Percentiles rank a stretch among this genome's conserved stretches.
Conservation (phyloP, 805 yeast genomes). For the Teunomyces panamensis region DNA sequence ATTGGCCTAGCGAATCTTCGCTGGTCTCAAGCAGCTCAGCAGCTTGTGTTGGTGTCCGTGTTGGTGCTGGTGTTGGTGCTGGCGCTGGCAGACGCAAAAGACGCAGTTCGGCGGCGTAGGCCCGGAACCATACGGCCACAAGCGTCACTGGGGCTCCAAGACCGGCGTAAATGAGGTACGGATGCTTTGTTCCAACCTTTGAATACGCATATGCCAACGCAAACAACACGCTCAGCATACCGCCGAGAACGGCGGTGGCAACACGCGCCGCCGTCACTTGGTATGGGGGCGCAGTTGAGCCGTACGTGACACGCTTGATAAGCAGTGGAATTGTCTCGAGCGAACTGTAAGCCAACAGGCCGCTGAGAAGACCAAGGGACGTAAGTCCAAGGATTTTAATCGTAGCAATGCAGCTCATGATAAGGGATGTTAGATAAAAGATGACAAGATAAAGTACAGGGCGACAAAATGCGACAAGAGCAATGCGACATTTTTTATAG, state of each 20-base stretch:
- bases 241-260: slow-evolving; percentile 37
- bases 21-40: slow-evolving; percentile 10
- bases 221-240: slow-evolving; percentile 50
- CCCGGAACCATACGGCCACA: slow-evolving; percentile 15
- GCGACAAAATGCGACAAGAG: no score
- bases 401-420: slow-evolving; percentile 34
- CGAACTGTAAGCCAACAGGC: slow-evolving; percentile 45
- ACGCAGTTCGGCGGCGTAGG: slow-evolving; percentile 15
- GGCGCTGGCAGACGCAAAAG: slow-evolving; percentile 8
- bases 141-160: slow-evolving; percentile 47
- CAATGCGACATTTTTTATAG: no score
- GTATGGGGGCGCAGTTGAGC: slow-evolving; percentile 8
- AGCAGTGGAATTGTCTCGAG: slow-evolving; percentile 26
- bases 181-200: slow-evolving; percentile 59
- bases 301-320: slow-evolving; percentile 25
- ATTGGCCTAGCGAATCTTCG: slow-evolving; percentile 32
- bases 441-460: not conserved
- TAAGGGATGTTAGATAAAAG: not conserved
- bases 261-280: slow-evolving; percentile 20
- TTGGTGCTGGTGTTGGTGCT: not conserved
- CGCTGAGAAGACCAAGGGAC: slow-evolving; percentile 64
- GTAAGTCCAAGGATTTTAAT: slow-evolving; percentile 65
- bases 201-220: slow-evolving; percentile 55
- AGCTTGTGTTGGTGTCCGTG: not conserved
- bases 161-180: slow-evolving; percentile 68